Conservation (phyloP, 345 rosid species). For the Viola odorata region DNA sequence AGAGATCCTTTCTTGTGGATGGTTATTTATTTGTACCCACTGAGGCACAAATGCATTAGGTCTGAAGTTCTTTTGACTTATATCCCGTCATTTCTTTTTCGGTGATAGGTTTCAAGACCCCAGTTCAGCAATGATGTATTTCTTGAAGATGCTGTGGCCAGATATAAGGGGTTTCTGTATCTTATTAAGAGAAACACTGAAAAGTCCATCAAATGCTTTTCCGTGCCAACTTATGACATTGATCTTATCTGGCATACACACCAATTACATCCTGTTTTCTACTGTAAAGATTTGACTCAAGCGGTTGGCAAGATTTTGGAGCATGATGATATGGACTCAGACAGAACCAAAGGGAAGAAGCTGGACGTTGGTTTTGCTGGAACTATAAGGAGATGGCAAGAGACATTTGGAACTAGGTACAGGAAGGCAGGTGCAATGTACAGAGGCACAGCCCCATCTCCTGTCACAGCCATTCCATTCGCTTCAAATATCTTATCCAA, state of each 20-base stretch:
- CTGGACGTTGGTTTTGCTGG: conserved; percentile 75
- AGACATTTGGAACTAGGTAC: conserved; percentile 71
- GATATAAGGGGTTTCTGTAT: conserved; percentile 87
- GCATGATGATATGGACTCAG: conserved; percentile 92
- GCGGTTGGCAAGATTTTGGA: conserved; percentile 67
- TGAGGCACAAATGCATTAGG: too few species aligned
- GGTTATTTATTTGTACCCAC: too few species aligned
- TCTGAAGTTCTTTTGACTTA: neutral
- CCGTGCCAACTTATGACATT: conserved; percentile 94
- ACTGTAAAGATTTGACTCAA: conserved; percentile 57
- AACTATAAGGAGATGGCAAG: conserved; percentile 85
- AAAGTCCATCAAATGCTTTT: conserved; percentile 53
- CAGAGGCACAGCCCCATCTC: conserved; percentile 63
- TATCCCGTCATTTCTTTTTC: neutral
- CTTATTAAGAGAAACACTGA: conserved; percentile 72
- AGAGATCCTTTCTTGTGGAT: too few species aligned
- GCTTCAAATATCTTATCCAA: conserved; percentile 29
- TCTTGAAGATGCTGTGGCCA: conserved; percentile 72
- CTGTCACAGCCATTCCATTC: conserved; percentile 48
- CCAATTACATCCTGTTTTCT: conserved; percentile 76
- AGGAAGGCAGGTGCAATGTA: conserved; percentile 96
- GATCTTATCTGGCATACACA: conserved; percentile 99
- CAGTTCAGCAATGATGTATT: conserved; percentile 57
- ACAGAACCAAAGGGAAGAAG: conserved; percentile 85
- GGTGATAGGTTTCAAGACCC: conserved; percentile 62